Conservation (phyloP, 306 rosid species). For the Crotalaria pallida region DNA sequence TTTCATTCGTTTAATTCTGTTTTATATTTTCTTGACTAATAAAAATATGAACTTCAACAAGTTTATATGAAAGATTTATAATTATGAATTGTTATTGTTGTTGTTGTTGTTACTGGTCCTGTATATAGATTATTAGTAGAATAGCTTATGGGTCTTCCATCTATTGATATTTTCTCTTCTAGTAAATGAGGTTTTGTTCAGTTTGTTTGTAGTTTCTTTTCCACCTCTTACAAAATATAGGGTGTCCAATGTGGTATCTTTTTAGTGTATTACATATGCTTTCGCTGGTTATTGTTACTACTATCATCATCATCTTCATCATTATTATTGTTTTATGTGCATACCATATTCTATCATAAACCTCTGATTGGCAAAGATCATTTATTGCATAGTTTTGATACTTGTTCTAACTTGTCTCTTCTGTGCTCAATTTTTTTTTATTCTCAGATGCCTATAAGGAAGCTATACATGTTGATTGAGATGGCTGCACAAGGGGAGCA, state of each 20-base stretch:
- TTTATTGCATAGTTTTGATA: conserved; percentile 2
- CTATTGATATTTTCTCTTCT: not conserved
- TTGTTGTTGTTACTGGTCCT: not conserved
- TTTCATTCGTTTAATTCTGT: conserved; percentile 2
- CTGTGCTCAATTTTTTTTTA: conserved; percentile 20
- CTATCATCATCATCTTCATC: no score
- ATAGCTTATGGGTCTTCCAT: not conserved
- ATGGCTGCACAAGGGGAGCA: conserved; percentile 97
- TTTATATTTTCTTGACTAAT: not conserved
- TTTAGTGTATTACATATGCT: not conserved
- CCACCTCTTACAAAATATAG: not conserved
- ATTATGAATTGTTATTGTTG: not conserved
- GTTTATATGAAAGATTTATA: not conserved
- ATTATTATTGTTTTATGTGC: not conserved
- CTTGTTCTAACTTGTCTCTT: conserved; percentile 12
- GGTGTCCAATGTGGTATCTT: not conserved
- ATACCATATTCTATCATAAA: not conserved
- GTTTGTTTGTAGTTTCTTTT: not conserved
- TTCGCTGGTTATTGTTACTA: not conserved
- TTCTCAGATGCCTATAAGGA: conserved; percentile 80
- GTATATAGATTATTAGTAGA: not conserved
- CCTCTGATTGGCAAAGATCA: not conserved
- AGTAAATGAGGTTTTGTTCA: not conserved
- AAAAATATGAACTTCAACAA: not conserved
- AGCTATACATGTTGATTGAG: conserved; percentile 81